phyloP scores from a whole-genome alignment of 495 filamentous ascomycete species.

The Neurospora sp. region DNA sequence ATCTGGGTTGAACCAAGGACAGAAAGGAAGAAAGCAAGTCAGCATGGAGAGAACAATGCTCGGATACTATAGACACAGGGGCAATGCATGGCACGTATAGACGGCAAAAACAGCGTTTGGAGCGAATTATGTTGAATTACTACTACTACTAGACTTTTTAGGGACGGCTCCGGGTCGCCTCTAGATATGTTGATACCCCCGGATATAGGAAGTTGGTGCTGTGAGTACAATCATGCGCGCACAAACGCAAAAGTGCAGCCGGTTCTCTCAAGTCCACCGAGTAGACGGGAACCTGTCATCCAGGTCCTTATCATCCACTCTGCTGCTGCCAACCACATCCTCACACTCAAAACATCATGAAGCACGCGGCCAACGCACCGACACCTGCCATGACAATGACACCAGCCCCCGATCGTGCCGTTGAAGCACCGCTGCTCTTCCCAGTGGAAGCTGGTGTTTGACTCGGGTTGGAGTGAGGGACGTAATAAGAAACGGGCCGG shows the following conservation, averaged over 20 bases:
- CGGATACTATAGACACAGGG: not conserved
- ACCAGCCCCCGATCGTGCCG: not conserved
- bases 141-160: not conserved
- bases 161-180: not conserved
- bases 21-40: not conserved
- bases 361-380: not conserved
- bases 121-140: not conserved
- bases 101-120: not conserved
- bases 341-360: not conserved
- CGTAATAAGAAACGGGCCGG: not conserved
- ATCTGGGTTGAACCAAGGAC: slow-evolving; percentile 22
- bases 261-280: not conserved
- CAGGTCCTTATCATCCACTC: not conserved
- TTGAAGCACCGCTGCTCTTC: not conserved
- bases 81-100: not conserved
- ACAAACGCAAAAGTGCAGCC: not conserved
- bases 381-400: not conserved
- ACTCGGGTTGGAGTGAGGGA: not conserved
- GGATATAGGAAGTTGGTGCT: not conserved
- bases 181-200: not conserved
- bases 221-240: not conserved
- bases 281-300: not conserved
- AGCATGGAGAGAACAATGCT: not conserved
- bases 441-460: not conserved
- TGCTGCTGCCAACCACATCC: not conserved